Percentiles rank a stretch among this genome's conserved stretches.
These are phyloP conservation scores for Micractinium conductrix DNA, from an alignment of 139 green algal species.

Conservation along the genomic window DNA sequence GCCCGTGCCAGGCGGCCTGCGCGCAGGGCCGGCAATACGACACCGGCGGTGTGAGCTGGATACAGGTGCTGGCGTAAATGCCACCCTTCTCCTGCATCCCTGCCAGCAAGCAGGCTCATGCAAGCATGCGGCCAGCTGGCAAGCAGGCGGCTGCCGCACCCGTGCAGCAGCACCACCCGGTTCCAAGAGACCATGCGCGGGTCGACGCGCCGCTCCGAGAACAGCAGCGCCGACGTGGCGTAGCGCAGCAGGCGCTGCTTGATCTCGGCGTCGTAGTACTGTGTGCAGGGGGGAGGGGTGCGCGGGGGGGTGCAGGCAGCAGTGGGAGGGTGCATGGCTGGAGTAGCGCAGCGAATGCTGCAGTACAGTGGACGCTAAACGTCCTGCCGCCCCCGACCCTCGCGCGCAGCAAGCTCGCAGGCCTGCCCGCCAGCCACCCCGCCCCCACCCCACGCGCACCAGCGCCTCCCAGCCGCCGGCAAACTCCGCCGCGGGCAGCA, in stretches of 20 bases:
- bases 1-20: slow-evolving; percentile 82
- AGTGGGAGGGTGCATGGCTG: background rate
- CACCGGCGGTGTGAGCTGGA: background rate
- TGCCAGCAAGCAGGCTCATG: too few species aligned
- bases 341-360: background rate
- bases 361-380: background rate
- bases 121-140: too few species aligned
- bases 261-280: slow-evolving; percentile 84
- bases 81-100: background rate
- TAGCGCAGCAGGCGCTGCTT: slow-evolving; percentile 88
- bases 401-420: background rate
- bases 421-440: background rate
- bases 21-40: background rate
- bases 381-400: background rate
- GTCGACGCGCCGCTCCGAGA: slow-evolving; percentile 82
- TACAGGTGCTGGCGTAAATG: background rate
- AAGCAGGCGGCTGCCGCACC: slow-evolving; percentile 10
- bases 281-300: background rate
- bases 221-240: slow-evolving; percentile 86
- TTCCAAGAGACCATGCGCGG: slow-evolving; percentile 87
- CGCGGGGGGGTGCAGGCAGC: background rate
- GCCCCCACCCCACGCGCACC: background rate
- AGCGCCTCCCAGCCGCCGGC: slow-evolving; percentile 24
- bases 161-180: slow-evolving; percentile 91
- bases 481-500: slow-evolving; percentile 62